A percentile compares a stretch with the other conserved stretches of the same genome.
Evolutionary conservation across 345 rosid genomes (phyloP).

Genomic region (Raphanus raphanistrum): DNA sequence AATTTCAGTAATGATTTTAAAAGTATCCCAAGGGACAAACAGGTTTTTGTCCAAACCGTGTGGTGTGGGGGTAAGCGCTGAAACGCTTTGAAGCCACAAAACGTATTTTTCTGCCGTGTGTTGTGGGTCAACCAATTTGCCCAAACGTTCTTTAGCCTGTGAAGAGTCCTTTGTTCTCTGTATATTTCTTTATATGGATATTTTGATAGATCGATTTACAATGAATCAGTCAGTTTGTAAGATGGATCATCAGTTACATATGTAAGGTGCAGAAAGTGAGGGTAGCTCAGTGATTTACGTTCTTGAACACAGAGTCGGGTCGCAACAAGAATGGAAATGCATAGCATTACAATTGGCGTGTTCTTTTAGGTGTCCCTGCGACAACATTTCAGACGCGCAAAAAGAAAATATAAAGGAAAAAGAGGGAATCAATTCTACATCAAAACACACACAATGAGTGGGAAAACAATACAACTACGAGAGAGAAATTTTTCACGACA

Average conservation of each 20-base stretch:
- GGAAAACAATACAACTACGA: not conserved
- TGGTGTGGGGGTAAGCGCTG: not conserved
- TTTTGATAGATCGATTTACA: no score
- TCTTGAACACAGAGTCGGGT: no score
- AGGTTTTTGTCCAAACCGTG: not conserved
- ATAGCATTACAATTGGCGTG: not conserved
- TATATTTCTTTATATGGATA: no score
- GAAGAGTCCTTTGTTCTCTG: no score
- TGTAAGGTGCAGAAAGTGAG: not conserved
- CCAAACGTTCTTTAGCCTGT: not conserved
- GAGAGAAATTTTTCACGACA: not conserved
- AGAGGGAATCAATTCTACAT: not conserved
- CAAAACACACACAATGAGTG: not conserved
- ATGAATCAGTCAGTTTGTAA: not conserved
- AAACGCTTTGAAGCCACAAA: not conserved
- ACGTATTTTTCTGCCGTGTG: not conserved
- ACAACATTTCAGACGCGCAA: not conserved
- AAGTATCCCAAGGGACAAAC: not conserved
- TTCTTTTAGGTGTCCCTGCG: not conserved
- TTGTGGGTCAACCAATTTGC: not conserved
- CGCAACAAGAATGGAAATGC: not conserved
- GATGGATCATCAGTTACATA: not conserved
- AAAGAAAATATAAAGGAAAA: not conserved
- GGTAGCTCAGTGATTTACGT: not conserved
- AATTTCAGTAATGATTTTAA: not conserved